A percentile compares a stretch with the other conserved stretches of the same genome.
Evolutionary conservation across 257 asterid species (phyloP).

Genomic region (Solanum paucissectum): DNA sequence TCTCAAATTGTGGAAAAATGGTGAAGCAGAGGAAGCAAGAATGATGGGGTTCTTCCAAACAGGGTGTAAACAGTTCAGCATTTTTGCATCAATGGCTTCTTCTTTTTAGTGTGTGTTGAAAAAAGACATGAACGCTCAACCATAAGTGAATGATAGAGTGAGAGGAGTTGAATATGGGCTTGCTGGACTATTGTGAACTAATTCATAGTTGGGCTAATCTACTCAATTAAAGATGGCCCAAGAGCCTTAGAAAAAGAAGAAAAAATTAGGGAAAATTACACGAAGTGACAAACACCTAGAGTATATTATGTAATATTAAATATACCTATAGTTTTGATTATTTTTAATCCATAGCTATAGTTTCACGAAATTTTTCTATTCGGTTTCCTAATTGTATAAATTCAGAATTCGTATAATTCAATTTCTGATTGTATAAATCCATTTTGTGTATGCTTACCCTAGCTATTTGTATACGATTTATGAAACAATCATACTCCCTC

Average conservation of each 20-base stretch:
- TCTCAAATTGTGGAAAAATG: constrained; percentile 2
- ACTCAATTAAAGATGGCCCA: background rate
- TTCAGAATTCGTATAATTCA: no score
- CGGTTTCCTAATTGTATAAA: background rate
- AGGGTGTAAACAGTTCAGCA: constrained; percentile 16
- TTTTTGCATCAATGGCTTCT: background rate
- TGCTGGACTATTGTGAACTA: background rate
- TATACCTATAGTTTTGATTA: no score
- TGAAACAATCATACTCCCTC: no score
- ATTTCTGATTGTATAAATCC: background rate
- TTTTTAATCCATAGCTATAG: no score
- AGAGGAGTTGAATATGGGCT: background rate
- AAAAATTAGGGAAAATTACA: background rate
- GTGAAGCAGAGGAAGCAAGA: constrained; percentile 16
- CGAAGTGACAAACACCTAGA: background rate
- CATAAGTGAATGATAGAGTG: background rate
- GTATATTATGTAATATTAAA: no score
- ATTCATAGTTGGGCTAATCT: background rate
- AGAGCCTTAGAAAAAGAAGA: background rate
- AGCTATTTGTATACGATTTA: no score
- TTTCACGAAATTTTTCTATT: no score
- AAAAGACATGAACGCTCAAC: background rate
- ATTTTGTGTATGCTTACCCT: background rate
- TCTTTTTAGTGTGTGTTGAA: background rate
- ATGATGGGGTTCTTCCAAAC: constrained; percentile 18